phyloP scores from a whole-genome alignment of 768 basidiomycete species.

The Gloeopeniophorella convolvens region DNA sequence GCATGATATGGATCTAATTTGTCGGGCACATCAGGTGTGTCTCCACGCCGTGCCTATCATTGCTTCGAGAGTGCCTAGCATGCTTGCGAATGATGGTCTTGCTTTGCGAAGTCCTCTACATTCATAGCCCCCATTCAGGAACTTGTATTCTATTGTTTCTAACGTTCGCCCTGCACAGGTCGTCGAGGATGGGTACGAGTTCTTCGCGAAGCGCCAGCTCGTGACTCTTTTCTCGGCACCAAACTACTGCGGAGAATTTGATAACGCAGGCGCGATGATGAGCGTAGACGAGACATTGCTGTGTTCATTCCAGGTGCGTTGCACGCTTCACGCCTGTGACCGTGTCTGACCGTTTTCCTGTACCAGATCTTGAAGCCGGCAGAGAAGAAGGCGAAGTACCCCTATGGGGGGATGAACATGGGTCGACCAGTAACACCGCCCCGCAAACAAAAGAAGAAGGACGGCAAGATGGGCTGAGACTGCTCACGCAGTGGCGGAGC shows the following conservation, averaged over 20 bases:
- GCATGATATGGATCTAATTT: conserved; percentile 99
- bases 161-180: conserved; percentile 45
- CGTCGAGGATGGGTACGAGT: conserved; percentile 98
- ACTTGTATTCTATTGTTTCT: background rate
- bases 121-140: background rate
- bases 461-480: conserved; percentile 53
- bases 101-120: background rate
- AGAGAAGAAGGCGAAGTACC: conserved; percentile 96
- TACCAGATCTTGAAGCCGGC: conserved; percentile 93
- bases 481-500: conserved; percentile 6
- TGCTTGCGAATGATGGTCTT: background rate
- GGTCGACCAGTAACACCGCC: conserved; percentile 90
- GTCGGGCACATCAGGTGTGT: conserved; percentile 93
- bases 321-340: background rate
- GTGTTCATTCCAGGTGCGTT: conserved; percentile 90
- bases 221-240: conserved; percentile 97
- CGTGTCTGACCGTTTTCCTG: conserved; percentile 1
- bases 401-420: conserved; percentile 82
- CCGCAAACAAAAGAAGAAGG: conserved; percentile 97
- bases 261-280: conserved; percentile 99
- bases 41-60: conserved; percentile 4
- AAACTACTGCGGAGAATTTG: conserved; percentile 93
- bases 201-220: conserved; percentile 95
- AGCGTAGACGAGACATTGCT: conserved; percentile 95
- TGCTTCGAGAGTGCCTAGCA: background rate